Percentiles rank a stretch among this genome's conserved stretches.
Conservation (phyloP, 768 basidiomycete genomes). For the Brasilioporus rufonigricans region DNA sequence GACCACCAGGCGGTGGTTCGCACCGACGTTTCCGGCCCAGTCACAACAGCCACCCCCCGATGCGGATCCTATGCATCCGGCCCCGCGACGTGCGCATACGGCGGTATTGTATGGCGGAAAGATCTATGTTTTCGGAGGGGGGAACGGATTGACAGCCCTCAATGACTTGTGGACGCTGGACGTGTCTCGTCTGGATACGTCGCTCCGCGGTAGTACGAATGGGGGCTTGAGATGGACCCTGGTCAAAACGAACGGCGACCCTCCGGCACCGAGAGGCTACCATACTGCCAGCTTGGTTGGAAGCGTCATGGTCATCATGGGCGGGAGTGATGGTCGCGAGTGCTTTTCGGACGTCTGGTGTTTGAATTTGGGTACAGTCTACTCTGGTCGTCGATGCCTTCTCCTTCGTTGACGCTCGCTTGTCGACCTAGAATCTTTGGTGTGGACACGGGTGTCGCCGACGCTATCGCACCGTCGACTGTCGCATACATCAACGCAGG, state of each 20-base stretch:
- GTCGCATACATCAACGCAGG: conserved; percentile 84
- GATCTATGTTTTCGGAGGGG: conserved; percentile 91
- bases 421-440: conserved; percentile 21
- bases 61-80: conserved; percentile 38
- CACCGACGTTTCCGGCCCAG: conserved; percentile 37
- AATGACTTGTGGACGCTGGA: conserved; percentile 91
- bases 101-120: conserved; percentile 68
- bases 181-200: conserved; percentile 43
- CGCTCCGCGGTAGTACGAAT: conserved; percentile 9
- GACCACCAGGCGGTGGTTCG: conserved; percentile 60
- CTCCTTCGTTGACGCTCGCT: background rate
- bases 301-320: conserved; percentile 83
- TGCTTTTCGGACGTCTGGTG: conserved; percentile 89
- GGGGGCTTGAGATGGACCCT: conserved; percentile 55
- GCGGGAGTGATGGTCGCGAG: conserved; percentile 88
- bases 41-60: conserved; percentile 4
- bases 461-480: conserved; percentile 52
- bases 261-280: conserved; percentile 74
- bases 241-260: conserved; percentile 52
- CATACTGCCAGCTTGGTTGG: conserved; percentile 88
- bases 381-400: background rate
- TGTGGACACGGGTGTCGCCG: conserved; percentile 28
- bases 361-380: conserved; percentile 72
- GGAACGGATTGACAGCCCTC: conserved; percentile 85
- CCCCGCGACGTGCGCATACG: conserved; percentile 84